Evolutionary conservation across 495 filamentous ascomycete species (phyloP), one percentile per base, ranked within the genome.

Genomic region (Delitschia confertaspora): DNA sequence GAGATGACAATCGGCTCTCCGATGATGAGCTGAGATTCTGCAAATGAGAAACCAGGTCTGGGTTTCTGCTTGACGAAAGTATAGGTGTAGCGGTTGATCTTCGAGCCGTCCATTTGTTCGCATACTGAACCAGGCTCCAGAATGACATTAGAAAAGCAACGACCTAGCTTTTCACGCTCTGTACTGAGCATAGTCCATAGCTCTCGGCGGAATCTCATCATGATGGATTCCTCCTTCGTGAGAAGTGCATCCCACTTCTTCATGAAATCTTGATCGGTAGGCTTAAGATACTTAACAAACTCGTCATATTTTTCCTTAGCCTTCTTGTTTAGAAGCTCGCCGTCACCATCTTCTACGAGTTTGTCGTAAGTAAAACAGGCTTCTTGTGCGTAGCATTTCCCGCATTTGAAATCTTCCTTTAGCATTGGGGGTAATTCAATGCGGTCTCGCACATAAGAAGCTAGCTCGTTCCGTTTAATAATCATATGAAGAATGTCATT

Each of bases 1-100:
- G 91, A 96, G n/a, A 98, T 73, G 21, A 98, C 89, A 32, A 95
- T 81, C 1, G 91, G 89, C 57, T 98, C 91, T 24, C 89, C 88
- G 18, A 83, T 68, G 2, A 70, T 76, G n/a, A 98, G 74, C 55
- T 95, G 88, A 1, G 89, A 95, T 52, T 96, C 89, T 0, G 81
- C 57, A 58, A 96, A 96, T 2, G 84, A 91, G 53, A 88, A 85
- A 0, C 65, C 65, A 0, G 76, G 51, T 3, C 58, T 42, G 1
- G 70, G 49, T 17, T 74, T 70, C 37, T 66, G 73, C 58, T 91
- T 93, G 56, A 80, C 53, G 33, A 98, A 82, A 0, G 72, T 84
- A 61, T 98, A 98, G 10, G 69, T 70, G 55, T 80, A 98, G 19
- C 86, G 80, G 63, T 95, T 95, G 62, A 95, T 95, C 63, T 85